phyloP scores from a whole-genome alignment of 768 basidiomycete genomes.

The Hirschioporus abietinus region DNA sequence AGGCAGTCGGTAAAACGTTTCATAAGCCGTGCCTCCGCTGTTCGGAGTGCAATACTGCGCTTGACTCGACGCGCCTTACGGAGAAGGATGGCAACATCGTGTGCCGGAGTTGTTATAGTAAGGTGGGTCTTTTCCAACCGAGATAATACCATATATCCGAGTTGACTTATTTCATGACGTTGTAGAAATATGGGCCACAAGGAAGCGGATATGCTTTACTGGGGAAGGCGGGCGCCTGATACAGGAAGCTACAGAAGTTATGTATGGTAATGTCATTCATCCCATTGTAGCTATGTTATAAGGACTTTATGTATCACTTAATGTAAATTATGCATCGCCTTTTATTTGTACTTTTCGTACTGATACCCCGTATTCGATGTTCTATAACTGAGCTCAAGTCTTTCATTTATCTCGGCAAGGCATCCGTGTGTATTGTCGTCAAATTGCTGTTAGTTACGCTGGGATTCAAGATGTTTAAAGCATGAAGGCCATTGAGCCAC shows the following conservation, averaged over 20 bases:
- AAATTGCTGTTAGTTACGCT: no score
- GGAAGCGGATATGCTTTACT: conserved; percentile 73
- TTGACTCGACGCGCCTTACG: conserved; percentile 70
- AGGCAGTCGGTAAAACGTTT: conserved; percentile 75
- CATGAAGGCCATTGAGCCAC: no score
- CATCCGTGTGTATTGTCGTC: neutral
- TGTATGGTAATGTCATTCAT: neutral
- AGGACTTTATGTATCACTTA: neutral
- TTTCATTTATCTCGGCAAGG: neutral
- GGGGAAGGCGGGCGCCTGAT: conserved; percentile 43
- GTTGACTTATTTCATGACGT: neutral
- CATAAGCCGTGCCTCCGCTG: conserved; percentile 79
- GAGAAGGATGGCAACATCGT: conserved; percentile 72
- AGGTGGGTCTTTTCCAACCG: conserved; percentile 32
- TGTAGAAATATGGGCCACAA: conserved; percentile 65
- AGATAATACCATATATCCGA: conserved; percentile 3
- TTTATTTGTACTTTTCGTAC: neutral
- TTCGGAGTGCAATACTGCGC: conserved; percentile 55
- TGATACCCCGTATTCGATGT: neutral
- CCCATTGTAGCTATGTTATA: neutral
- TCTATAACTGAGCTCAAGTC: neutral
- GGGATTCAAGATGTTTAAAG: no score
- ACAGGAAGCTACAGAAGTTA: neutral
- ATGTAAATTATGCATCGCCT: neutral
- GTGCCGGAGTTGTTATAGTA: conserved; percentile 70